These are phyloP conservation scores for Barnettozyma salicaria DNA, from an alignment of 805 yeast species.

Conservation along the genomic window DNA sequence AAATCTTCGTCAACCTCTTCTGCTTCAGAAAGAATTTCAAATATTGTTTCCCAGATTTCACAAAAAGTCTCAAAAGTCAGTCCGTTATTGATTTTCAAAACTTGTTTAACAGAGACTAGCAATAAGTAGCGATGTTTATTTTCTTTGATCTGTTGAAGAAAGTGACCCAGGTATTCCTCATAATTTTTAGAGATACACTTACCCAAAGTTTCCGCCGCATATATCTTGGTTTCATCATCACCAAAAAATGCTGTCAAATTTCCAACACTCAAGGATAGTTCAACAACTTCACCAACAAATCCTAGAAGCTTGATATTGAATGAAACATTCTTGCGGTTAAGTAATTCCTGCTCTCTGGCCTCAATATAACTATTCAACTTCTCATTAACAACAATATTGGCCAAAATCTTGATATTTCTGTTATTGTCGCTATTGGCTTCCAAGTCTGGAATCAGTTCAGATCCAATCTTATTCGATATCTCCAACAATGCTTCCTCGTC, in stretches of 20 bases:
- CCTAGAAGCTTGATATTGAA: slow-evolving; percentile 45
- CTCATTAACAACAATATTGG: slow-evolving; percentile 23
- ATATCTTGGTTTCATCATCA: slow-evolving; percentile 34
- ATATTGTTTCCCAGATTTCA: slow-evolving; percentile 26
- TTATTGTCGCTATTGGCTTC: slow-evolving; percentile 16
- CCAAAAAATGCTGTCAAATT: slow-evolving; percentile 32
- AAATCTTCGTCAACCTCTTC: slow-evolving; percentile 22
- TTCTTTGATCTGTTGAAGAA: slow-evolving; percentile 29
- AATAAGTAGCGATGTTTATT: slow-evolving; percentile 24
- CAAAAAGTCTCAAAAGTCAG: slow-evolving; percentile 22
- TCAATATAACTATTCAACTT: slow-evolving; percentile 19
- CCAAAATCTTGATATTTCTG: slow-evolving; percentile 22
- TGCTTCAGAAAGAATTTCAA: slow-evolving; percentile 11
- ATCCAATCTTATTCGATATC: slow-evolving; percentile 23
- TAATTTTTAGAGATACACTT: slow-evolving; percentile 38
- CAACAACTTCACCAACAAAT: slow-evolving; percentile 36
- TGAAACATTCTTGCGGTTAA: slow-evolving; percentile 18
- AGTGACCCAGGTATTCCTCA: slow-evolving; percentile 31
- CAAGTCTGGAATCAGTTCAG: slow-evolving; percentile 23
- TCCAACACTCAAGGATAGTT: slow-evolving; percentile 30
- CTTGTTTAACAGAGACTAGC: slow-evolving; percentile 29
- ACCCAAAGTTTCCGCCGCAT: slow-evolving; percentile 51
- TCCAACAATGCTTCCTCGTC: slow-evolving; percentile 24
- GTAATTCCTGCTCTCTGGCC: slow-evolving; percentile 18
- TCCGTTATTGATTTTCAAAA: slow-evolving; percentile 20